Evolutionary conservation across 345 rosid species (phyloP), one percentile per base, ranked within the genome.

Genomic region (Ceriops tagal): DNA sequence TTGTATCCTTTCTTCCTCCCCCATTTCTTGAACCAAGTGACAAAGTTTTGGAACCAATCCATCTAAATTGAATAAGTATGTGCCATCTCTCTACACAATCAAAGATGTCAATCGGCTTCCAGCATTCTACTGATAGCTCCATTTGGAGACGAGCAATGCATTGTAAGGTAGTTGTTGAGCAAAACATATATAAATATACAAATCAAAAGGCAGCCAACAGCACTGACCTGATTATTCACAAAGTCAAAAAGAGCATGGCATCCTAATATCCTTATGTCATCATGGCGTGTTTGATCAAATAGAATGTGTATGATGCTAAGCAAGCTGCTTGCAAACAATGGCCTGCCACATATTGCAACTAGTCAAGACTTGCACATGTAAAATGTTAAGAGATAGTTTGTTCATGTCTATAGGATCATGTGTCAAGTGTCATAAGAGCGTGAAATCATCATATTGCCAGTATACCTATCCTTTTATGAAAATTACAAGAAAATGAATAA

Each of bases 261-360:
- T 37, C 91, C 90, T 74, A 87, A 77, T 19, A 82, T 65, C 22
- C 85, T 83, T 74, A 85, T 75, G 19, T 85, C 95, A 46, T 81
- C 87, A 67, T 76, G 53, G 61, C 86, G 70, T 57, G 90, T 80
- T 71, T 89, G 90, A 77, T 89, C 95, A 26, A 89, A 74, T 60
- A 89, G 88, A 68, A 87, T 81, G 73, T 87, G 87, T 59, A 89
- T 69, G 46, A 89, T 81, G 64, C 87, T 80, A 71, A 89, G 88
- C 79, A 87, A 83, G 88, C 95, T 85, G 73, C 84, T 80, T 11
- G 95, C 83, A 75, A 89, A 89, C 83, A 89, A 74, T n/a, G 88
- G 84, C 95, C 92, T 81, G 85, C 58, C 70, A 73, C n/a, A 65
- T 64, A 34, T 21, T 22, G 32, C 3, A 19, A 75, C 35, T 35